phyloP scores from a whole-genome alignment of 371 early-diverging fungal species.

The Mortierella sp. region DNA sequence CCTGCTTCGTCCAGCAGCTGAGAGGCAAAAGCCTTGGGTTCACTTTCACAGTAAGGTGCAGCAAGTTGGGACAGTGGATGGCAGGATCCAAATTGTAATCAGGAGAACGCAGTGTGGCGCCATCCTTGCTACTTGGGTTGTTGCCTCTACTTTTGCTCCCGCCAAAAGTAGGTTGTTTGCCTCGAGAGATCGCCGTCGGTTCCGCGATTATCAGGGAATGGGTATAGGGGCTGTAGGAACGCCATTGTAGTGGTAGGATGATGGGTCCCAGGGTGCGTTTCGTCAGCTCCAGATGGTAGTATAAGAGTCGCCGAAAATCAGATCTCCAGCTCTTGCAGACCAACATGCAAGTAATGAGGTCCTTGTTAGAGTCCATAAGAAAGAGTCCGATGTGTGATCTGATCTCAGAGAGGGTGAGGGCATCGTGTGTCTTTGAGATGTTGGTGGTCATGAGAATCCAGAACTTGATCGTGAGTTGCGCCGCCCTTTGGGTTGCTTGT shows the following conservation, averaged over 20 bases:
- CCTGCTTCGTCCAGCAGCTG: constrained; percentile 29
- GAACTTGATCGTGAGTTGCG: too few relatives aligned
- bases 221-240: constrained; percentile 25
- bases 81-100: constrained; percentile 29
- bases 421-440: not conserved
- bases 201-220: constrained; percentile 25
- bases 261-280: constrained; percentile 14
- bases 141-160: not conserved
- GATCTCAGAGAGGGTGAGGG: constrained; percentile 33
- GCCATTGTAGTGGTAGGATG: constrained; percentile 20
- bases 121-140: not conserved
- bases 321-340: constrained; percentile 29
- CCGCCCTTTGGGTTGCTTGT: too few relatives aligned
- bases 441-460: not conserved
- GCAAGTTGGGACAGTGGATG: constrained; percentile 22
- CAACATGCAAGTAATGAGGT: constrained; percentile 26
- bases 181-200: constrained; percentile 15
- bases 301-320: constrained; percentile 31
- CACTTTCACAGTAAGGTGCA: constrained; percentile 19
- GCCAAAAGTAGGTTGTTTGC: not conserved
- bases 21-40: constrained; percentile 1
- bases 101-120: constrained; percentile 2
- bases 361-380: constrained; percentile 19
- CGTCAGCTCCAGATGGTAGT: constrained; percentile 9
- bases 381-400: constrained; percentile 26